phyloP scores from a whole-genome alignment of 2,329 filamentous ascomycete genomes.

The Pestalotiopsis sp. region DNA sequence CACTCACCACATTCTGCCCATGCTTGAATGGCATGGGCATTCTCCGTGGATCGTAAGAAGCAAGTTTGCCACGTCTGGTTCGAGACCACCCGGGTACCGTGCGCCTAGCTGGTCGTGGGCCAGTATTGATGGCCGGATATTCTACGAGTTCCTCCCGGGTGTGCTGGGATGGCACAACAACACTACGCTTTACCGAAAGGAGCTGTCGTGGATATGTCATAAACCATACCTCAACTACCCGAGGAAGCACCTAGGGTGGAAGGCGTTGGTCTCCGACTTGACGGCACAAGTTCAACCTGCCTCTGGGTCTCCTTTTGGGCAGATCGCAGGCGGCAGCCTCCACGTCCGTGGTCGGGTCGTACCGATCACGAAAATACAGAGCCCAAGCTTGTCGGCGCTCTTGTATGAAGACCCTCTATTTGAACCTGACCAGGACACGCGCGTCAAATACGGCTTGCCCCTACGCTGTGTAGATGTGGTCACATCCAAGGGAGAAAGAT shows the following conservation, averaged over 20 bases:
- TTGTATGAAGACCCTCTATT: not conserved
- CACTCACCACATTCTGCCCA: not conserved
- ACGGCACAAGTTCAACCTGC: not conserved
- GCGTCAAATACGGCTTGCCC: not conserved
- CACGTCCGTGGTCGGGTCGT: not conserved
- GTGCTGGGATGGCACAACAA: not conserved
- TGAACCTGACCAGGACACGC: not conserved
- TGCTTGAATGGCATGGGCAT: slow-evolving; percentile 6
- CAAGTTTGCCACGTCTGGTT: not conserved
- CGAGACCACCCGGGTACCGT: not conserved
- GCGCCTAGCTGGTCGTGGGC: slow-evolving; percentile 6
- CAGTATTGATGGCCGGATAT: slow-evolving; percentile 4
- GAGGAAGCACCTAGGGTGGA: not conserved
- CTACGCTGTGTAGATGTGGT: not conserved
- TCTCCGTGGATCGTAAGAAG: not conserved
- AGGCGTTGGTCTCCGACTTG: not conserved
- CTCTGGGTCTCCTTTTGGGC: not conserved
- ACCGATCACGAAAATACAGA: fast-evolving
- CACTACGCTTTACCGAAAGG: not conserved
- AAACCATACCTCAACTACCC: not conserved
- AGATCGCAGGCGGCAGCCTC: not conserved
- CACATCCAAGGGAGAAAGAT: not conserved
- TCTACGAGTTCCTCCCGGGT: slow-evolving; percentile 1
- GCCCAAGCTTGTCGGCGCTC: not conserved
- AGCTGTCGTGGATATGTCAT: not conserved